Base-by-base conservation (phyloP, 202 grass and related monocot species). In the Miscanthus sacchariflorus region DNA sequence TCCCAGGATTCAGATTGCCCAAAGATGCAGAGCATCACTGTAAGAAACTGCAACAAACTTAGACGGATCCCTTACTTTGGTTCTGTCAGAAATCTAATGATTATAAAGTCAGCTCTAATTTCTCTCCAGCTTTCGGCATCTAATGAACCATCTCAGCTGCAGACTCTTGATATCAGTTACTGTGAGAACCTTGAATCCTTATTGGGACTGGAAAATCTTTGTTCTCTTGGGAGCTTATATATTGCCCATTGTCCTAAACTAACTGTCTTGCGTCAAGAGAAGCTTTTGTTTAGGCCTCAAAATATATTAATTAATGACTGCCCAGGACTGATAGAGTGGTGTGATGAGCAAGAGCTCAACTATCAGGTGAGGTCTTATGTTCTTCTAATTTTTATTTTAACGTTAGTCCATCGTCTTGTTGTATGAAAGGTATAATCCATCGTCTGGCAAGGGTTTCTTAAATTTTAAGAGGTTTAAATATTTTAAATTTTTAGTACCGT, bases 41-140 rank as follows among this genome's bases (percentile, higher is more conserved):
- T 83, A 58, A 83, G 68, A 43, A 72, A 83, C 48, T 83, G 81
- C 68, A 2, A 39, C 48, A 83, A 83, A 40, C 68, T 83, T 39
- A 42, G 48, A 72, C 23, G 48, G 18, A 83, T 72, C 5, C 81
- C 48, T 72, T 83, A 83, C 18, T 72, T 83, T 59, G 4, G 46
- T 56, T 83, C 68, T 18, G 21, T 83, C 33, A 71, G 81, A 27
- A 59, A 43, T 14, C 12, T 83, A 72, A 43, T 27, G 58, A 12
- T 83, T 42, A n/a, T 4, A n/a, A 83, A 59, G 8, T 56, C 24
- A 42, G 48, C 18, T 24, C 48, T 83, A 21, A 28, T 14, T 42
- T 12, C 6, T 59, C 81, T 83, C 68, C 81, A 83, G 49, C 68
- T 83, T 83, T 72, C 68, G 0, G 49, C 13, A 14, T 25, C 40